Evolutionary conservation across 805 yeast genomes (phyloP), one percentile per base, ranked within the genome.

Genomic region (Ascoidea rubescens): DNA sequence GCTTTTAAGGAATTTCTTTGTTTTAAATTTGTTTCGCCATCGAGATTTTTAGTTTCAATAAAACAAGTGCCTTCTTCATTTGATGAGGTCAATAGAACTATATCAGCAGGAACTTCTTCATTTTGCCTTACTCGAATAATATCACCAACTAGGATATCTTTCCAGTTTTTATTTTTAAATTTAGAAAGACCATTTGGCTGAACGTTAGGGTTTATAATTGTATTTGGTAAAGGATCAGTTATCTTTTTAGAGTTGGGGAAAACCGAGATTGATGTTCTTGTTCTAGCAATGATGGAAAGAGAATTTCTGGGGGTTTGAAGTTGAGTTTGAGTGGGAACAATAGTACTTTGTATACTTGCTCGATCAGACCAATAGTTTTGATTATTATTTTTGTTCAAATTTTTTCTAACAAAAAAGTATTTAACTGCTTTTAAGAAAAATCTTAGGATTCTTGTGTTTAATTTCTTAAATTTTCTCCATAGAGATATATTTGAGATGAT

Each of bases 71-170:
- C 80, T 56, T 86, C 93, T 5, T 74, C 73, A 59, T 81, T 87
- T 44, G 87, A 79, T 0, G 90, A 78, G 8, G 88, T 73, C 30
- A 85, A 65, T 21, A 85, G 72, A 17, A 82, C 69, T 48, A 85
- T 67, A 65, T 85, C 95, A 43, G 89, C 91, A 1, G 95, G 95
- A 16, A 85, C 74, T 60, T 82, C 86, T 56, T 84, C 87, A 64
- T 86, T 82, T 56, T 79, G 79, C 55, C 79, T 72, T 21, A 85
- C 72, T 56, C 87, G 72, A 45, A 86, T 69, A 52, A 83, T 67
- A 63, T 86, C 91, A 49, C 95, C 95, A 31, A 84, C 91, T 54
- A 73, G 73, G 47, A 84, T 80, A 57, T 78, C 78, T 64, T 85
- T 85, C 95, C 95, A 85, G 55, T 69, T 72, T 50, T 72, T 73